A percentile compares a stretch with the other conserved stretches of the same genome.
phyloP scores from a whole-genome alignment of 352 stramenopile genomes.

The Peronospora farinosa region DNA sequence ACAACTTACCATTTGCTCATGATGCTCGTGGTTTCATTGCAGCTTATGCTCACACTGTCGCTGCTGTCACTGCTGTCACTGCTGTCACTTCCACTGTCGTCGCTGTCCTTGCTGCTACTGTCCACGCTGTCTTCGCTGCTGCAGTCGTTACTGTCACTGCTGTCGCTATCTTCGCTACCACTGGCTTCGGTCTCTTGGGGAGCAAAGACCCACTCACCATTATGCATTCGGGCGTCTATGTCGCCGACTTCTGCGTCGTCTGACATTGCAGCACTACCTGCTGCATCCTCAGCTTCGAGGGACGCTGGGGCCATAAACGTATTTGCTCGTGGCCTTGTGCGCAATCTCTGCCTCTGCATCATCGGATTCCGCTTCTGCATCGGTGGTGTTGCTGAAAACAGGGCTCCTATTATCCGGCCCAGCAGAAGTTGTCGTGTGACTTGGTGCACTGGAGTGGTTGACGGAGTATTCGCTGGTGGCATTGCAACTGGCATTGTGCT shows the following conservation, averaged over 20 bases:
- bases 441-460: not conserved
- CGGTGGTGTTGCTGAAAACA: not conserved
- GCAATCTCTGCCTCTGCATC: slow-evolving; percentile 1
- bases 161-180: not conserved
- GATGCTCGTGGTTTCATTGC: not conserved
- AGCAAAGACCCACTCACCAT: too few species aligned
- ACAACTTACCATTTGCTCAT: too few species aligned
- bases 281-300: not conserved
- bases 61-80: not conserved
- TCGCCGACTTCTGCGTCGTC: too few species aligned
- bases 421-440: not conserved
- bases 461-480: not conserved
- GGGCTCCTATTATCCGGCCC: slow-evolving; percentile 2
- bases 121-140: not conserved
- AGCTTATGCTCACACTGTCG: not conserved
- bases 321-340: too few species aligned
- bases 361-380: slow-evolving; percentile 5
- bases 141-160: not conserved
- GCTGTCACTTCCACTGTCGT: not conserved
- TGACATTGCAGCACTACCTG: not conserved
- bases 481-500: not conserved
- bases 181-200: not conserved
- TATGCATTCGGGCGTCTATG: too few species aligned
- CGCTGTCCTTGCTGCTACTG: not conserved
- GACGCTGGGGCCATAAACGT: too few species aligned